Base-by-base conservation (phyloP, 1,284 basidiomycete genomes). In the Ceratorhiza oryzae-sativae region DNA sequence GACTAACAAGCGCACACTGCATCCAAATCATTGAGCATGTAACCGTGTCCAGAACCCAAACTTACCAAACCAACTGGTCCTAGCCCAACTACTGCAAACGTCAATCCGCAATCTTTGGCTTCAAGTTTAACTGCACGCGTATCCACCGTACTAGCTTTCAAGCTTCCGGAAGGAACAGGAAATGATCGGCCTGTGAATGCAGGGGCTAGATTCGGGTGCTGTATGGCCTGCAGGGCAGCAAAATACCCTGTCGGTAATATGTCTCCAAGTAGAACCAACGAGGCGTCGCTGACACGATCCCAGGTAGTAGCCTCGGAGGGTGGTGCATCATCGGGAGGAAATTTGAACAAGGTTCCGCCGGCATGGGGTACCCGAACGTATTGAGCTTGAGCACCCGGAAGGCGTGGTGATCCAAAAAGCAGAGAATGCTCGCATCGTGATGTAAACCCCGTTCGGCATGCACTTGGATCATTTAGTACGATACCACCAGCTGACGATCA, bases 311-410 rank as follows among this genome's bases (percentile, higher is more conserved):
- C 30, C 65, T 77, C 73, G 76, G 81, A 81, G 78, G 79, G 82
- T 32, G 79, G 83, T 58, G 79, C 78, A 2, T 84, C 80, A 39
- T 86, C 48, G 8, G 39, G 82, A 71, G 83, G 84, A 45, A 92
- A 83, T 73, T 85, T 88, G 82, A 90, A 92, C 5, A 94, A 84
- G 0, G 91, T 92, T 20, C 90, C 90, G 30, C 92, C 92, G 0
- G 90, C 93, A 71, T 86, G 86, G 5, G 93, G 93, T 12, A 94
- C 88, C 32, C 90, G 87, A 2, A 94, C 85, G 79, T 91, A 97
- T 80, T 95, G 93, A 0, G 94, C 94, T 82, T 97, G 95, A 1
- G 88, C 92, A 12, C 94, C 95, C 8, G 90, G 88, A 0, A 94
- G 85, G 10, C 80, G 77, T 0, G 90, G 87, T 39, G 87, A 88